Evolutionary conservation across 176 grass and related monocot species (phyloP), one percentile per base, ranked within the genome.

Genomic region (Triticum monococcum): DNA sequence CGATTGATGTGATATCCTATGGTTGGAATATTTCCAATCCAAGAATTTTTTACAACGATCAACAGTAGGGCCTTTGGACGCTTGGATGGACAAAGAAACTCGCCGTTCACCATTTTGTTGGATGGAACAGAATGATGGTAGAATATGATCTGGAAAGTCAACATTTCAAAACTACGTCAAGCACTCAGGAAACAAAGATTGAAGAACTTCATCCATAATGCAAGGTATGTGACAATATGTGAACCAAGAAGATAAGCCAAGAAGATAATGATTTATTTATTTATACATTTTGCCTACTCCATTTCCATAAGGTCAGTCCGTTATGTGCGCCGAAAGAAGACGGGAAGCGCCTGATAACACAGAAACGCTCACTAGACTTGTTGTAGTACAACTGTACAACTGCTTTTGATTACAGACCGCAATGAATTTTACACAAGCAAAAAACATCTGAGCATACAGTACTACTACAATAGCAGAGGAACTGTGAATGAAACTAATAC

Each of bases 141-240:
- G 50, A 81, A 91, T 71, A 77, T 69, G 81, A 88, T 62, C 89
- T 91, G 89, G 12, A 88, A 85, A 88, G 8, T 13, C 22, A 84
- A 70, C 14, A 84, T 31, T 86, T 63, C 37, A 81, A 88, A 24
- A 33, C 68, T 81, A 64, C 0, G 12, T 68, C 76, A 84, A 76
- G n/a, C 1, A 17, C 16, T 40, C 28, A 5, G 36, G 36, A 84
- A 65, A 67, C 23, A 43, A 79, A 59, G 13, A 79, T 45, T 28
- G 45, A 38, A 48, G 17, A 87, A 60, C 3, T 18, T 38, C 2
- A 60, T 64, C 52, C 54, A 57, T 32, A 79, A 83, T 41, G 33
- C 56, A 82, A 70, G 40, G 8, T 68, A 31, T 0, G 0, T 26
- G 25, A 63, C 12, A 17, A 80, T 67, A 68, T 24, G 36, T 77